Base-by-base conservation (phyloP, 495 filamentous ascomycete species). In the Usnea hakonensis region DNA sequence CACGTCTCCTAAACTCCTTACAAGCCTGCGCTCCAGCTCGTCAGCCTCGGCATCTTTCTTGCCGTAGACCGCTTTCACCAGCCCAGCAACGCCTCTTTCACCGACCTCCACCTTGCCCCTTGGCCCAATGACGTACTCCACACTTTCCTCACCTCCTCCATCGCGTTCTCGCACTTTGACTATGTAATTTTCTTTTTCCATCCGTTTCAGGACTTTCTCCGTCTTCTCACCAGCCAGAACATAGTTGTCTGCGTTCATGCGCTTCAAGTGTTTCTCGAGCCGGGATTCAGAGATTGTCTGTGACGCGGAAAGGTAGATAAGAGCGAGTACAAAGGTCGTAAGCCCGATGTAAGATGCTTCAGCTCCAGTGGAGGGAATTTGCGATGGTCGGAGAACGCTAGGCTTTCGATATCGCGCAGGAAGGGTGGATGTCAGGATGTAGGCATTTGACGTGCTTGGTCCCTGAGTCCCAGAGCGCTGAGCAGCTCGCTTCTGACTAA, bases 21-120 rank as follows among this genome's bases (percentile, higher is more conserved):
- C 64, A 58, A 64, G 43, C 64, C 53, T 73, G 57, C 59, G 71
- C 71, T 64, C 64, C 66, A 64, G 64, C 61, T 71, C 67, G 58
- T 67, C 68, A 57, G 48, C 67, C 21, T 59, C 67, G n/a, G 53
- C 41, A 48, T 61, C 66, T 54, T 70, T 70, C 36, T 63, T 70
- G 35, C 74, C 76, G 69, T 86, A 86, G 17, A 89, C 86, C 60
- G 75, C 76, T 58, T 81, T 81, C 5, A 93, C 84, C 56, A 97
- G 68, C 3, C 82, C 83, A 17, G 84, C 82, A 36, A 95, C 86
- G 17, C 85, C 88, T 36, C 82, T 78, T 58, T 83, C 82, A 3
- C 86, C 87, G 37, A 98, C 86, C 71, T 98, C 94, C 16, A 90
- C 77, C 75, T 90, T 96, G 17, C 91, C 94, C 38, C 94, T 79